These are phyloP conservation scores for Lodderomyces beijingensis DNA, from an alignment of 1,139 yeast species.

Conservation along the genomic window DNA sequence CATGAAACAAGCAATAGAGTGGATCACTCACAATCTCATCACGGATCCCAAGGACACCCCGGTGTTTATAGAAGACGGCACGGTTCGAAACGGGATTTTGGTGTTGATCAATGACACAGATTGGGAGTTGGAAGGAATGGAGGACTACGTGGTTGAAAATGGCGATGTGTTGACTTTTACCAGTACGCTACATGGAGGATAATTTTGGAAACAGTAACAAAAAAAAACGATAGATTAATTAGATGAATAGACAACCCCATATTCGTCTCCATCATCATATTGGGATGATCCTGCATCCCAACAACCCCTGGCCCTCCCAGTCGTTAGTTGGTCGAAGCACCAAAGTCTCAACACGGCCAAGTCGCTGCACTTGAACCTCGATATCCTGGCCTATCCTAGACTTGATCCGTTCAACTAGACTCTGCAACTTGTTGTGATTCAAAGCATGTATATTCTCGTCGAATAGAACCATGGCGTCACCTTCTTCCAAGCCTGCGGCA, in stretches of 20 bases:
- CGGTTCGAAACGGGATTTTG: constrained; percentile 84
- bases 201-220: constrained; percentile 11
- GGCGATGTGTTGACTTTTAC: constrained; percentile 85
- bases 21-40: constrained; percentile 53
- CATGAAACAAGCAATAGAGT: constrained; percentile 53
- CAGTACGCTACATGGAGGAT: constrained; percentile 94
- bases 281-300: constrained; percentile 67
- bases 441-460: constrained; percentile 49
- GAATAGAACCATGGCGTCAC: constrained; percentile 51
- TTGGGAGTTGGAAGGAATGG: constrained; percentile 95
- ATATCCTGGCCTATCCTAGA: constrained; percentile 24
- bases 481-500: constrained; percentile 33
- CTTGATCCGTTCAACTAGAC: constrained; percentile 31
- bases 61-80: constrained; percentile 77
- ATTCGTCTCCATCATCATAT: neutral
- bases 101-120: constrained; percentile 92
- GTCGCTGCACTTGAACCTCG: constrained; percentile 33
- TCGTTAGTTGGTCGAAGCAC: constrained; percentile 46
- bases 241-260: neutral
- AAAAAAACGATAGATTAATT: neutral
- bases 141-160: constrained; percentile 65
- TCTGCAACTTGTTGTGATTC: constrained; percentile 45
- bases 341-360: constrained; percentile 18
- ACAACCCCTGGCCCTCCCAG: constrained; percentile 71
- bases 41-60: constrained; percentile 60